A percentile compares a stretch with the other conserved stretches of the same genome.
These are phyloP conservation scores for Stemphylium lycopersici DNA, from an alignment of 2,329 filamentous ascomycete genomes.

Conservation along the genomic window DNA sequence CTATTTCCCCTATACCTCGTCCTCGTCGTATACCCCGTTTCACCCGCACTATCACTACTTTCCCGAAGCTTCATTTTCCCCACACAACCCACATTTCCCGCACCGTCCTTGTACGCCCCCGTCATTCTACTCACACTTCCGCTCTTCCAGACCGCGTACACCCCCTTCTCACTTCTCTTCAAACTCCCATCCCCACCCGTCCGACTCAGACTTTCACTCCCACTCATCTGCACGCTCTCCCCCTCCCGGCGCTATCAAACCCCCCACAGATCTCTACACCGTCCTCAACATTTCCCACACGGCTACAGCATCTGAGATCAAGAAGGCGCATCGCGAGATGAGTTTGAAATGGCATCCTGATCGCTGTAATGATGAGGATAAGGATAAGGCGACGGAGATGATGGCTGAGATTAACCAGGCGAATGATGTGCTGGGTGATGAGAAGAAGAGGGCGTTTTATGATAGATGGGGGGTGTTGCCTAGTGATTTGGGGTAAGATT, in stretches of 20 bases:
- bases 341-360: slow-evolving; percentile 97
- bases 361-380: slow-evolving; percentile 16
- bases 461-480: slow-evolving; percentile 19
- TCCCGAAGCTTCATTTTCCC: background rate
- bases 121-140: too few relatives aligned
- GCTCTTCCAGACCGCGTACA: too few relatives aligned
- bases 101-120: background rate
- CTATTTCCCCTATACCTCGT: background rate
- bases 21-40: background rate
- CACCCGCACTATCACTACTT: background rate
- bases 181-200: background rate
- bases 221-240: background rate
- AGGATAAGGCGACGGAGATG: slow-evolving; percentile 22
- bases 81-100: too few relatives aligned
- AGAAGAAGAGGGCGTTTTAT: slow-evolving; percentile 19
- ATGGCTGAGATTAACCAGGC: slow-evolving; percentile 34
- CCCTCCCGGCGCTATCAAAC: background rate
- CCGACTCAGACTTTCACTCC: background rate
- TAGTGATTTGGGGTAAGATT: background rate
- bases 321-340: slow-evolving; percentile 92
- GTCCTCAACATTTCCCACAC: slow-evolving; percentile 78
- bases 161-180: background rate
- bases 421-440: slow-evolving; percentile 23
- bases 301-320: slow-evolving; percentile 81
- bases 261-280: slow-evolving; percentile 71